Conservation (phyloP, 1,284 basidiomycete genomes). For the Sparassis latifolia region DNA sequence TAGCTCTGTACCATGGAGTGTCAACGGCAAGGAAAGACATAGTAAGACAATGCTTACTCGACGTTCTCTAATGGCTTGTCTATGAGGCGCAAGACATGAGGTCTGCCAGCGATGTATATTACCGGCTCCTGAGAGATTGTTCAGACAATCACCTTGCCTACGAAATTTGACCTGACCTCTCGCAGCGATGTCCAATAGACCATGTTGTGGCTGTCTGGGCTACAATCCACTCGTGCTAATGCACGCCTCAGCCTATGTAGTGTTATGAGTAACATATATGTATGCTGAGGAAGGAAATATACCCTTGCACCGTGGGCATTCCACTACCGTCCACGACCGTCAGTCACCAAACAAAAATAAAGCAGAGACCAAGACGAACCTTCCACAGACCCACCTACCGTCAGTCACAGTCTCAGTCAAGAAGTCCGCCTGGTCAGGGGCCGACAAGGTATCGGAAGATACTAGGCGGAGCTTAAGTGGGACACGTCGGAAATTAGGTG, state of each 20-base stretch:
- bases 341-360: too few species aligned
- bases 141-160: background rate
- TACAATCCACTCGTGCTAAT: conserved; percentile 75
- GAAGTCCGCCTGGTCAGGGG: conserved; percentile 30
- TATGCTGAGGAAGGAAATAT: conserved; percentile 37
- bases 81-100: conserved; percentile 89
- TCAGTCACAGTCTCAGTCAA: conserved; percentile 31
- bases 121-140: conserved; percentile 75
- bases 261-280: conserved; percentile 38
- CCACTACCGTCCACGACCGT: conserved; percentile 38
- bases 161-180: conserved; percentile 44
- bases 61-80: conserved; percentile 90
- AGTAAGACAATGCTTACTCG: conserved; percentile 49
- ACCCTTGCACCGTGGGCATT: conserved; percentile 88
- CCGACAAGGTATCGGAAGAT: conserved; percentile 25
- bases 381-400: conserved; percentile 78
- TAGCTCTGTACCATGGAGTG: conserved; percentile 51
- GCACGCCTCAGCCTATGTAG: conserved; percentile 69
- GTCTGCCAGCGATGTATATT: conserved; percentile 83
- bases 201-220: conserved; percentile 61
- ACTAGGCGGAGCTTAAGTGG: conserved; percentile 54
- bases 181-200: conserved; percentile 90
- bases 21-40: background rate
- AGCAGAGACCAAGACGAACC: conserved; percentile 32
- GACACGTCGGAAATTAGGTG: conserved; percentile 85